These are phyloP conservation scores for Talaromyces sp. DNA, from an alignment of 2,329 filamentous ascomycete species.

Conservation along the genomic window DNA sequence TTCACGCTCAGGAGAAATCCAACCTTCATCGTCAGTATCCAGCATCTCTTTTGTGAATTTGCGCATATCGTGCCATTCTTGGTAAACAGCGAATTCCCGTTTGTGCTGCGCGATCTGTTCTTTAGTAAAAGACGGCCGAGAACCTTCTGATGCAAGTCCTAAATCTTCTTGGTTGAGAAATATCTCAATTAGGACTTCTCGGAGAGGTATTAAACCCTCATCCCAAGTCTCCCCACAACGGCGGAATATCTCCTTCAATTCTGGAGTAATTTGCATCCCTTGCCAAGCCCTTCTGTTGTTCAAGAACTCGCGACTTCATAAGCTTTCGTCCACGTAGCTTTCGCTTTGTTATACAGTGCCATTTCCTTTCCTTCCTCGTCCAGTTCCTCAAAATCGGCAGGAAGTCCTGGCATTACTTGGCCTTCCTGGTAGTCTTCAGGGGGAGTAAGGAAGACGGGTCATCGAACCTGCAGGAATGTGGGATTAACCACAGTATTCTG, in stretches of 20 bases:
- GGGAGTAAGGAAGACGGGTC: slow-evolving; percentile 17
- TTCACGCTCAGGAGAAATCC: slow-evolving; percentile 22
- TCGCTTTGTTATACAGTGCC: slow-evolving; percentile 8
- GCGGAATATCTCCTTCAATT: slow-evolving; percentile 21
- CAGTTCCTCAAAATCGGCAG: slow-evolving; percentile 16
- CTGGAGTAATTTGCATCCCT: slow-evolving; percentile 15
- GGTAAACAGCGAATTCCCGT: slow-evolving; percentile 21
- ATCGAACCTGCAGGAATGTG: slow-evolving; percentile 17
- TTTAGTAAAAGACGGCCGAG: slow-evolving; percentile 18
- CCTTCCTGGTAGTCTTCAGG: slow-evolving; percentile 16
- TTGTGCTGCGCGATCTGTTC: slow-evolving; percentile 20
- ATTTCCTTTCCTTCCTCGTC: slow-evolving; percentile 16
- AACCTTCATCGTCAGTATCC: slow-evolving; percentile 23
- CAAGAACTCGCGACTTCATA: slow-evolving; percentile 20
- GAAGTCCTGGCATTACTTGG: slow-evolving; percentile 14
- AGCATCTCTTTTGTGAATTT: slow-evolving; percentile 20
- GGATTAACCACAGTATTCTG: slow-evolving; percentile 19
- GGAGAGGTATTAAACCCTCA: slow-evolving; percentile 24
- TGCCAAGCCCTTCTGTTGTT: slow-evolving; percentile 13
- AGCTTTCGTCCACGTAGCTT: slow-evolving; percentile 16
- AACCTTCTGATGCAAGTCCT: slow-evolving; percentile 17
- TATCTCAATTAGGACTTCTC: slow-evolving; percentile 10
- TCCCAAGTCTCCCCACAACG: slow-evolving; percentile 17
- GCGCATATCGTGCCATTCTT: slow-evolving; percentile 20
- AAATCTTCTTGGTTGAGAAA: slow-evolving; percentile 16